Percentiles rank a stretch among this genome's conserved stretches.
These are phyloP conservation scores for Botrytis medusae DNA, from an alignment of 2,329 filamentous ascomycete species.

Conservation along the genomic window DNA sequence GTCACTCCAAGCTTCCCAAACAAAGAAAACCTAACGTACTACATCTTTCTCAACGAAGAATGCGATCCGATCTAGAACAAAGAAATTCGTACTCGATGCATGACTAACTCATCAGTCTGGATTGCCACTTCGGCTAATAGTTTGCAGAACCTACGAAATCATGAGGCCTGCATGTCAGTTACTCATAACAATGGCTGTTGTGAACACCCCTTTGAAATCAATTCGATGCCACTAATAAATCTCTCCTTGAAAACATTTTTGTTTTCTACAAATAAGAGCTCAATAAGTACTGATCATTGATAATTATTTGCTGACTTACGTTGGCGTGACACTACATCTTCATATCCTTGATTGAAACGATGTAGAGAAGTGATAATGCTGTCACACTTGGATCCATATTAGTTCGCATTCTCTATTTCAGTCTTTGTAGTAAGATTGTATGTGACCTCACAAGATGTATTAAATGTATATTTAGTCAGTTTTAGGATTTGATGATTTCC, in stretches of 20 bases:
- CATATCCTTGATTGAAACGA: neutral
- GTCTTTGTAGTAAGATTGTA: neutral
- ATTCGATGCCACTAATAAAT: neutral
- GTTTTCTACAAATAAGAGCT: fast-evolving
- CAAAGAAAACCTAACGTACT: neutral
- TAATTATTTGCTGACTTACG: neutral
- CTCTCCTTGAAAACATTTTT: too few relatives aligned
- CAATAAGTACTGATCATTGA: fast-evolving
- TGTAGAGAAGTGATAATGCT: neutral
- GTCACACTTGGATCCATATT: fast-evolving
- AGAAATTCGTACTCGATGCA: neutral
- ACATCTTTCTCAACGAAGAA: neutral
- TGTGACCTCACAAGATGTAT: neutral
- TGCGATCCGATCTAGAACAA: fast-evolving
- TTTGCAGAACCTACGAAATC: neutral
- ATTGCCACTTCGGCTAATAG: neutral
- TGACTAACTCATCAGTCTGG: neutral
- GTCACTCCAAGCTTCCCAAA: neutral
- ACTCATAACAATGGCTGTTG: neutral
- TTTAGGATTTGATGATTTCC: neutral
- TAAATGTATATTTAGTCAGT: neutral
- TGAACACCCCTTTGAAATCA: neutral
- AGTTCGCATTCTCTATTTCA: neutral
- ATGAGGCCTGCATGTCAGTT: fast-evolving
- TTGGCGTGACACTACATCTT: neutral